phyloP scores from a whole-genome alignment of 1,139 yeast species.

The Suhomyces terraborum region DNA sequence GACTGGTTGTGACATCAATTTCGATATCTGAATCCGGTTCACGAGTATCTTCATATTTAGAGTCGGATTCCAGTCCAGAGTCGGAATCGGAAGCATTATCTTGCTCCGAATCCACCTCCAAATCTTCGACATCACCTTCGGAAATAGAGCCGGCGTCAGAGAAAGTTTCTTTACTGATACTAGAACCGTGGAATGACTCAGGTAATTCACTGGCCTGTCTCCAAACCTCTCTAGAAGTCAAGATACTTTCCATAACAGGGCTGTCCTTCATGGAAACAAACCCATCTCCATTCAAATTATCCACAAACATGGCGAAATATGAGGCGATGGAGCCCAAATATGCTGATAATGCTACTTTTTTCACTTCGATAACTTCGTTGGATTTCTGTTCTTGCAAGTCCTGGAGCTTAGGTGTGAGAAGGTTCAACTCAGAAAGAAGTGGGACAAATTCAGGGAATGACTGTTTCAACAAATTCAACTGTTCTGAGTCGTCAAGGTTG shows the following conservation, averaged over 20 bases:
- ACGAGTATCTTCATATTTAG: slow-evolving; percentile 15
- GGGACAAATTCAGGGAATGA: slow-evolving; percentile 86
- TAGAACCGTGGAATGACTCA: slow-evolving; percentile 19
- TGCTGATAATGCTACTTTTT: slow-evolving; percentile 69
- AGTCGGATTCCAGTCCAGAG: slow-evolving; percentile 21
- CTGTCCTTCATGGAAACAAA: slow-evolving; percentile 75
- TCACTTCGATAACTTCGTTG: slow-evolving; percentile 46
- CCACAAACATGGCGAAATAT: slow-evolving; percentile 71
- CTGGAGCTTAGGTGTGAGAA: slow-evolving; percentile 36
- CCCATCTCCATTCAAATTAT: slow-evolving; percentile 55
- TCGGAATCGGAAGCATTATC: slow-evolving; percentile 21
- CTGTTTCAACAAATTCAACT: slow-evolving; percentile 51
- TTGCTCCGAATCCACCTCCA: slow-evolving; percentile 14
- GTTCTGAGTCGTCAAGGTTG: slow-evolving; percentile 44
- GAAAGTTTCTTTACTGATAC: neutral
- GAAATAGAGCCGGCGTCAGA: neutral
- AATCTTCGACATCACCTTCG: slow-evolving; percentile 1
- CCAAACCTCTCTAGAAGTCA: slow-evolving; percentile 88
- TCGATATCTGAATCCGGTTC: slow-evolving; percentile 22
- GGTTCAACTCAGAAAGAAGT: slow-evolving; percentile 62
- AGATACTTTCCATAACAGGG: slow-evolving; percentile 82
- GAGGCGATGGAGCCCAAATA: slow-evolving; percentile 75
- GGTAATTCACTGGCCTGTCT: slow-evolving; percentile 66
- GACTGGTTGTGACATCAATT: slow-evolving; percentile 53
- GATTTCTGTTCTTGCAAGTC: slow-evolving; percentile 29